phyloP scores from a whole-genome alignment of 2,329 filamentous ascomycete genomes.

The Drechslera avenae region DNA sequence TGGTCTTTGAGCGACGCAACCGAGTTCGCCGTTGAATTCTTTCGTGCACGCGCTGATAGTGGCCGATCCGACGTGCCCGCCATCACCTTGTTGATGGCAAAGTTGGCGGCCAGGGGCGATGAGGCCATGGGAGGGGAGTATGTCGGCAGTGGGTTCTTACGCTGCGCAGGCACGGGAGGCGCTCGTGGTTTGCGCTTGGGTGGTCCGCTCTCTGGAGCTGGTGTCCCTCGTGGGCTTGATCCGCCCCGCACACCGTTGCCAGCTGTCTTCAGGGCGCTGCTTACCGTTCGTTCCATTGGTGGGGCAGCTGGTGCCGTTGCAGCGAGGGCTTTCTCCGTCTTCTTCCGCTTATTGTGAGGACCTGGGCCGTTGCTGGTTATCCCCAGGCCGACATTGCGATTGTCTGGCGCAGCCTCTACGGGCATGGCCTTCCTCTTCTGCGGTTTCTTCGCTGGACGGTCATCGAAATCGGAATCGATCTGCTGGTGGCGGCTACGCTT shows the following conservation, averaged over 20 bases:
- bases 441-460: slow-evolving; percentile 66
- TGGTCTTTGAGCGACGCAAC: slow-evolving; percentile 57
- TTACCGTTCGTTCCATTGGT: slow-evolving; percentile 71
- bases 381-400: slow-evolving; percentile 64
- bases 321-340: slow-evolving; percentile 68
- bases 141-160: slow-evolving; percentile 67
- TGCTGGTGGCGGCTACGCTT: slow-evolving; percentile 71
- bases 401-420: slow-evolving; percentile 52
- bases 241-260: slow-evolving; percentile 44
- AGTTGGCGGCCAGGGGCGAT: slow-evolving; percentile 73
- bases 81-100: slow-evolving; percentile 62
- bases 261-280: slow-evolving; percentile 59
- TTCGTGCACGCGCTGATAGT: slow-evolving; percentile 72
- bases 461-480: slow-evolving; percentile 80
- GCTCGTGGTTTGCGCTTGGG: slow-evolving; percentile 74
- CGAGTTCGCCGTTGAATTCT: slow-evolving; percentile 64
- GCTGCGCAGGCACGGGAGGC: slow-evolving; percentile 69
- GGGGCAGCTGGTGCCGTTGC: slow-evolving; percentile 46
- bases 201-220: slow-evolving; percentile 56
- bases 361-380: slow-evolving; percentile 63
- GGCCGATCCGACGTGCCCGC: slow-evolving; percentile 59
- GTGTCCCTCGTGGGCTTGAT: slow-evolving; percentile 71
- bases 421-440: slow-evolving; percentile 64
- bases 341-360: slow-evolving; percentile 73
- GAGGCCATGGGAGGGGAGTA: slow-evolving; percentile 74